phyloP scores from a whole-genome alignment of 2,329 filamentous ascomycete species.

The Calonectria pseudoturangicola region DNA sequence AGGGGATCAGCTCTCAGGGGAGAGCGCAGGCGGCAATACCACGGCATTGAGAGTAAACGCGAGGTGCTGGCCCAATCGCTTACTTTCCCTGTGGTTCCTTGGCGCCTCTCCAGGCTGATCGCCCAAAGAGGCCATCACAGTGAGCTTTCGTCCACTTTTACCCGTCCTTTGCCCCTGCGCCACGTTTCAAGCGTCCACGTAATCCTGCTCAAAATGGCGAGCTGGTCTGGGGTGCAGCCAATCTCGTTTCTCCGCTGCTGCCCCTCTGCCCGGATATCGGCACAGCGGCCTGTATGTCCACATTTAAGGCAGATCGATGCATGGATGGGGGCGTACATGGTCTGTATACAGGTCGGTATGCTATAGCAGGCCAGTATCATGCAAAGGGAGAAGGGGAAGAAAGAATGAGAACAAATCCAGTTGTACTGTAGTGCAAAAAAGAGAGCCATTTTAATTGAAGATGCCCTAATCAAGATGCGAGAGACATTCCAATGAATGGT shows the following conservation, averaged over 20 bases:
- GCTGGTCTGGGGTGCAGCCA: not conserved
- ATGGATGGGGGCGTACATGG: not conserved
- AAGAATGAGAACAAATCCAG: too few species aligned
- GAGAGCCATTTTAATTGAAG: not conserved
- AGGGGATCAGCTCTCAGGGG: not conserved
- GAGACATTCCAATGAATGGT: not conserved
- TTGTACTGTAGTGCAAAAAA: not conserved
- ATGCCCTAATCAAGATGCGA: too few species aligned
- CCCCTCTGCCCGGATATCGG: not conserved
- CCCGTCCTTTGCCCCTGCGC: conserved; percentile 1
- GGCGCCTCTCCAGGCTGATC: conserved; percentile 1
- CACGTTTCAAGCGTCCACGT: conserved; percentile 7
- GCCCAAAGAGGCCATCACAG: not conserved
- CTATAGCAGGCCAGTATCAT: not conserved
- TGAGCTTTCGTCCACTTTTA: conserved; percentile 6
- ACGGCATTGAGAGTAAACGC: not conserved
- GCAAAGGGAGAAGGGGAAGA: too few species aligned
- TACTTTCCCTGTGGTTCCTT: not conserved
- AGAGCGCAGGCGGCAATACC: not conserved
- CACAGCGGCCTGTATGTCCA: not conserved
- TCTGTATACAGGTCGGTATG: not conserved
- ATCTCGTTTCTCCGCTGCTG: not conserved
- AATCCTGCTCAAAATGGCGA: conserved; percentile 8
- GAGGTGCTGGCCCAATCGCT: not conserved
- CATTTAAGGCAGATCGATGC: conserved; percentile 12